phyloP scores from a whole-genome alignment of 2,329 filamentous ascomycete species.

The Cercospora sp. region DNA sequence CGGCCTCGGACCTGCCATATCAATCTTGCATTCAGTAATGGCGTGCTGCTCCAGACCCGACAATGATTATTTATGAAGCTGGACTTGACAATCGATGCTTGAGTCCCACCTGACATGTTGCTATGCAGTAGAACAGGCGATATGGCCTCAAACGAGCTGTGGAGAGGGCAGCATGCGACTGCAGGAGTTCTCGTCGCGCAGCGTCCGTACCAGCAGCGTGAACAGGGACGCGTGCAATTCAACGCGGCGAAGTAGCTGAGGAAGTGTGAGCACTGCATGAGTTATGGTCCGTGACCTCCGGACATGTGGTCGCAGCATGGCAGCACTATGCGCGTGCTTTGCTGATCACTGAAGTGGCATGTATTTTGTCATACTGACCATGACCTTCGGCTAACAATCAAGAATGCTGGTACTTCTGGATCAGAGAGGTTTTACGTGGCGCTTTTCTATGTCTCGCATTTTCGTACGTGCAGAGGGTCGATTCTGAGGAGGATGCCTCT shows the following conservation, averaged over 20 bases:
- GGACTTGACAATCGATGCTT: neutral
- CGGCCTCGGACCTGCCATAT: neutral
- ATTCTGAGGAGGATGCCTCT: neutral
- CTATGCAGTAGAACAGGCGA: neutral
- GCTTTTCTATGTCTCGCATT: neutral
- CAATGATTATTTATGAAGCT: neutral
- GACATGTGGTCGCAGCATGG: conserved; percentile 1
- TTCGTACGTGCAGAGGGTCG: neutral
- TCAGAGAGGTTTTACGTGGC: neutral
- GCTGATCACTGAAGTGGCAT: neutral
- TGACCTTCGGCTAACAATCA: neutral
- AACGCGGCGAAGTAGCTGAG: neutral
- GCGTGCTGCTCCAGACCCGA: neutral
- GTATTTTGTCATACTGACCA: neutral
- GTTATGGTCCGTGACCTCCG: neutral
- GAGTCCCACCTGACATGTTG: too few relatives aligned
- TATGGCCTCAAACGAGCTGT: neutral
- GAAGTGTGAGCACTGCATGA: neutral
- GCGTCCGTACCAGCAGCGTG: neutral
- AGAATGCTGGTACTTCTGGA: neutral
- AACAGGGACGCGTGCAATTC: neutral
- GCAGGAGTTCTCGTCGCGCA: neutral
- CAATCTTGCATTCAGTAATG: neutral
- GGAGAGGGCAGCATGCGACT: neutral
- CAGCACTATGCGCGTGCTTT: neutral